Percentiles rank a stretch among this genome's conserved stretches.
Evolutionary conservation across 495 filamentous ascomycete species (phyloP).

Genomic region (Filosporella fistucella): DNA sequence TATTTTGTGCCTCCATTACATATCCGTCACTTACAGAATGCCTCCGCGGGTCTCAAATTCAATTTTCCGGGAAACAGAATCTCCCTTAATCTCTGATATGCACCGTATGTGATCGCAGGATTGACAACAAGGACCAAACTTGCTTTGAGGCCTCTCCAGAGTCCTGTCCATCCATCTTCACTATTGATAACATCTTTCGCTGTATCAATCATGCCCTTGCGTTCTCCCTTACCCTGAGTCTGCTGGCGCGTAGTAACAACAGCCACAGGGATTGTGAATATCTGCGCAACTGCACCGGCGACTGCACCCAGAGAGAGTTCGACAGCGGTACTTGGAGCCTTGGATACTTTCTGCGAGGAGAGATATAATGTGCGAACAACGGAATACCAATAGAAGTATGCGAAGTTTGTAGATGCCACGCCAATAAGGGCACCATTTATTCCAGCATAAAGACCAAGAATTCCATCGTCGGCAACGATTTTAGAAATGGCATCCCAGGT

Average conservation of each 20-base stretch:
- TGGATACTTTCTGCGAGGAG: conserved; percentile 54
- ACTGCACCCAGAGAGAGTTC: conserved; percentile 86
- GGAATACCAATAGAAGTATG: conserved; percentile 99
- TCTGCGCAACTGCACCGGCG: conserved; percentile 86
- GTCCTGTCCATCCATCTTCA: conserved; percentile 83
- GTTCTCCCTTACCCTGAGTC: conserved; percentile 76
- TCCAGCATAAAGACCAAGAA: conserved; percentile 81
- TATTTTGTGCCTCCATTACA: neutral
- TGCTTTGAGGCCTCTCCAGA: conserved; percentile 95
- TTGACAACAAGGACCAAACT: conserved; percentile 96
- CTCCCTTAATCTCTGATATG: conserved; percentile 87
- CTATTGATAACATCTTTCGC: conserved; percentile 82
- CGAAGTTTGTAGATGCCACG: conserved; percentile 96
- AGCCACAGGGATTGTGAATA: conserved; percentile 94
- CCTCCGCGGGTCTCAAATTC: conserved; percentile 78
- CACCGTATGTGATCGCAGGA: conserved; percentile 96
- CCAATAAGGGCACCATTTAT: conserved; percentile 83
- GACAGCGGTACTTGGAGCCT: conserved; percentile 71
- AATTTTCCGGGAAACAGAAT: conserved; percentile 71
- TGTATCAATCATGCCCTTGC: conserved; percentile 85
- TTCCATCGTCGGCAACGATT: conserved; percentile 78
- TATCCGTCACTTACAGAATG: conserved; percentile 66
- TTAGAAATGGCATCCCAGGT: conserved; percentile 84
- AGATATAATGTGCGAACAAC: conserved; percentile 80
- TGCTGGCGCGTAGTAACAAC: conserved; percentile 96